These are phyloP conservation scores for Pisolithus tinctorius DNA, from an alignment of 768 basidiomycete species.

Conservation along the genomic window DNA sequence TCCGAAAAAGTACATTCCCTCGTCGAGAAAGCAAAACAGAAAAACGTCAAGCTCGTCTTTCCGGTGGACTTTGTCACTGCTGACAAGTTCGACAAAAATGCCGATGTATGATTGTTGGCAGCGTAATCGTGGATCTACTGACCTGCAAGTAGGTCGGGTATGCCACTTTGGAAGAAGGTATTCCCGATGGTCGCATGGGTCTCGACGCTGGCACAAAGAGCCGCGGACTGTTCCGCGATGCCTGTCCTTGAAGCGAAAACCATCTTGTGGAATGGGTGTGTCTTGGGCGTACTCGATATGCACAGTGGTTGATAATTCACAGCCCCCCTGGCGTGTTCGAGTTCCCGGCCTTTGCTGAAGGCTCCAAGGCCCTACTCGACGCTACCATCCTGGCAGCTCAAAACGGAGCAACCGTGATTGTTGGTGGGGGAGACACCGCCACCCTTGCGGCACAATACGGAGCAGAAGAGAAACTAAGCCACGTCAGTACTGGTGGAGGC, in stretches of 20 bases:
- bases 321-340: slow-evolving; percentile 98
- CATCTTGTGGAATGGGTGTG: slow-evolving; percentile 92
- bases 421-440: slow-evolving; percentile 96
- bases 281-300: slow-evolving; percentile 1
- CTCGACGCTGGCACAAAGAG: slow-evolving; percentile 89
- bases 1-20: slow-evolving; percentile 78
- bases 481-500: slow-evolving; percentile 94
- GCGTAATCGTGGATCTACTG: neutral
- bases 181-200: slow-evolving; percentile 92
- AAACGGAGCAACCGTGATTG: slow-evolving; percentile 85
- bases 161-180: slow-evolving; percentile 80
- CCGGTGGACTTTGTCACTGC: slow-evolving; percentile 92
- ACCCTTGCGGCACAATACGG: slow-evolving; percentile 85
- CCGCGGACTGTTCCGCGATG: slow-evolving; percentile 66
- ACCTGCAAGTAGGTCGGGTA: slow-evolving; percentile 45
- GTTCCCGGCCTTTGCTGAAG: slow-evolving; percentile 83
- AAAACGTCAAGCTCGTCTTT: slow-evolving; percentile 91
- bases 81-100: slow-evolving; percentile 93
- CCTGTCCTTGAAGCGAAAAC: slow-evolving; percentile 89
- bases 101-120: slow-evolving; percentile 44
- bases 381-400: slow-evolving; percentile 82
- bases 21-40: slow-evolving; percentile 86
- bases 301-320: slow-evolving; percentile 6
- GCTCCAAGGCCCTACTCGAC: slow-evolving; percentile 78
- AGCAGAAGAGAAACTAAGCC: slow-evolving; percentile 85